Base-by-base conservation (phyloP, 2,329 filamentous ascomycete species). In the Penicillium sclerotigenum region DNA sequence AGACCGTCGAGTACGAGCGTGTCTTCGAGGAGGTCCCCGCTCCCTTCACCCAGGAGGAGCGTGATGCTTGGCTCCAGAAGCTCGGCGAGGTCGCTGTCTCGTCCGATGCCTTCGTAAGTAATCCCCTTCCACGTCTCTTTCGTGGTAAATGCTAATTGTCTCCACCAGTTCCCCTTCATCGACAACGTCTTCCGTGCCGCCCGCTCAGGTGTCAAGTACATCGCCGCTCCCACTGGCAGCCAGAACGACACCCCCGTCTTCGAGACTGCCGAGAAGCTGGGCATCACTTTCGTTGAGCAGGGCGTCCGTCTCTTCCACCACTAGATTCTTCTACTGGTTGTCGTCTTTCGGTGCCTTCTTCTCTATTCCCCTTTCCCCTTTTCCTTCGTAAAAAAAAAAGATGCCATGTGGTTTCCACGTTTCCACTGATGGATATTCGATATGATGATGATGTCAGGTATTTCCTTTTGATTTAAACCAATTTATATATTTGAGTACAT, bases 221-320 rank as follows among this genome's bases (percentile, higher is more conserved):
- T 97, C 69, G 93, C 94, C 52, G 93, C 93, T 37, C 94, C 94
- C 10, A 89, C 85, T 48, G 94, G 94, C 56, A 96, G 75, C 65
- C 77, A 79, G 67, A 79, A 79, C 57, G 77, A 79, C 56, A 67
- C 68, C 10, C 70, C 77, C 22, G 77, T 79, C 48, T 77, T 96
- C 67, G 87, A 91, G 73, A 95, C 92, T 11, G 91, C 92, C 5
- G 91, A 96, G 80, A 91, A 93, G 80, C 81, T 96, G 62, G 89
- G 88, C 53, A 96, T 97, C 68, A 91, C 88, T 42, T 97, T 97
- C 77, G 89, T 97, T 36, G 91, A 99, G 82, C 94, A 99, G 82
- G 91, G 88, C 73, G 88, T 89, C 57, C 86, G 94, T 66, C 82
- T 97, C 63, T 97, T 97, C 87, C 93, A 97, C 77, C 93, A 97